Conservation (phyloP, 805 yeast species). For the Saccharomycopsis sp. region DNA sequence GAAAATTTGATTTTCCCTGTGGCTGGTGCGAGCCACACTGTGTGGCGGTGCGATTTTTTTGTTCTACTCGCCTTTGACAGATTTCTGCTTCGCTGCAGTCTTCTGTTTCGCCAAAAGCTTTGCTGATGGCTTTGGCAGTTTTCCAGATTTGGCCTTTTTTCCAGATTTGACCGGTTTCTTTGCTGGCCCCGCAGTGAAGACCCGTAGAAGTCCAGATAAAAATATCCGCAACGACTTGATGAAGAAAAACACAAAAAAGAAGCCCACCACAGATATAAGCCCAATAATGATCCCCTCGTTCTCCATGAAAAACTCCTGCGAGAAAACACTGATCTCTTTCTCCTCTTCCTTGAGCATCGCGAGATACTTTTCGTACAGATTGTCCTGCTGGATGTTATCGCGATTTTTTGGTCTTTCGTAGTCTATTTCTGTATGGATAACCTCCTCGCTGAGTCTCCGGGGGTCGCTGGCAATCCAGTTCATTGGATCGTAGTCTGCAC, state of each 20-base stretch:
- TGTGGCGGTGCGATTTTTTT: too few relatives aligned
- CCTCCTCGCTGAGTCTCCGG: constrained; percentile 29
- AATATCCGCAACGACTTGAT: neutral
- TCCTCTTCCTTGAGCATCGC: constrained; percentile 45
- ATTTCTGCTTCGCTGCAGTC: neutral
- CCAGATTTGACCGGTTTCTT: too few relatives aligned
- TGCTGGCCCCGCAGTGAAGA: too few relatives aligned
- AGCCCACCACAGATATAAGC: constrained; percentile 23
- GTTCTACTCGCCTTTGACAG: neutral
- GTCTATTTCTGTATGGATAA: constrained; percentile 39
- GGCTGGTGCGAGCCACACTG: too few relatives aligned
- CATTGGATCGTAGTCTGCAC: constrained; percentile 27
- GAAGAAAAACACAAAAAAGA: constrained; percentile 2
- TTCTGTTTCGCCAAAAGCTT: neutral
- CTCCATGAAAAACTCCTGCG: constrained; percentile 41
- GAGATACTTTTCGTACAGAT: constrained; percentile 36
- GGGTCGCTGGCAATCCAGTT: constrained; percentile 29
- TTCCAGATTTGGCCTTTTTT: too few relatives aligned
- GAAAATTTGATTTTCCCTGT: too few relatives aligned
- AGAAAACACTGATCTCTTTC: constrained; percentile 32
- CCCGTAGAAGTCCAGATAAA: neutral
- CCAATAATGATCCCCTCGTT: constrained; percentile 43
- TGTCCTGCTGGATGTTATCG: constrained; percentile 23
- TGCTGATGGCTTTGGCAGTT: too few relatives aligned
- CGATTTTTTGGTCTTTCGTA: constrained; percentile 49